Conservation (phyloP, 2,329 filamentous ascomycete genomes). For the Cordyceps farinosa region DNA sequence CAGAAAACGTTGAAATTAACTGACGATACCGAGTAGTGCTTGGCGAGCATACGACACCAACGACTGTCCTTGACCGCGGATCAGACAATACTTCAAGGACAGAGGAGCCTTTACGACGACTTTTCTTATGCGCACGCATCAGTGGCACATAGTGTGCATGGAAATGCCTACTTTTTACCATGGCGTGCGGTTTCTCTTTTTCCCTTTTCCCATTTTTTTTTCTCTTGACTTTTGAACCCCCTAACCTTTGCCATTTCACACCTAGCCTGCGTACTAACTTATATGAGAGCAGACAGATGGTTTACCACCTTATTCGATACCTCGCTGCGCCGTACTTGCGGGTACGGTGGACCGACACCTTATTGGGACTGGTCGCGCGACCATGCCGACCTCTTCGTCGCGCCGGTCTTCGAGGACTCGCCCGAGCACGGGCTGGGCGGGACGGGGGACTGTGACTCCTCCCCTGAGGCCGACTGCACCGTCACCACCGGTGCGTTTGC, state of each 20-base stretch:
- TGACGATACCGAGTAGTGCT: not conserved
- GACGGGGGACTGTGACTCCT: constrained; percentile 6
- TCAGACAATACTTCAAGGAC: not conserved
- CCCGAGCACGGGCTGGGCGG: constrained; percentile 2
- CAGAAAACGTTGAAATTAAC: too few relatives aligned
- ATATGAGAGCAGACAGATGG: not conserved
- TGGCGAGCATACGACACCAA: constrained; percentile 4
- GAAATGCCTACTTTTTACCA: constrained; percentile 6
- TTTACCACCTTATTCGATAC: not conserved
- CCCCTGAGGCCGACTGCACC: not conserved
- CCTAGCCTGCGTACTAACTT: not conserved
- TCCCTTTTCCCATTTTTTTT: too few relatives aligned
- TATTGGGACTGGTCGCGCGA: constrained; percentile 17
- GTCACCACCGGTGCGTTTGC: not conserved
- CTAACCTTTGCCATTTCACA: too few relatives aligned
- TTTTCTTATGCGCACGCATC: constrained; percentile 6
- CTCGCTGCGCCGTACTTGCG: not conserved
- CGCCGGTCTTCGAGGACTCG: constrained; percentile 11
- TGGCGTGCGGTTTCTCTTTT: not conserved
- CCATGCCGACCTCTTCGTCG: constrained; percentile 5
- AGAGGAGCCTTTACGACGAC: constrained; percentile 8
- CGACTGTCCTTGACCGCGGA: not conserved
- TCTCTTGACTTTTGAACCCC: too few relatives aligned
- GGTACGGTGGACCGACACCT: constrained; percentile 8
- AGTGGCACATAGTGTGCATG: not conserved